A percentile compares a stretch with the other conserved stretches of the same genome.
Conservation (phyloP, 371 early-diverging fungal species). For the Zopfochytrium polystomum region DNA sequence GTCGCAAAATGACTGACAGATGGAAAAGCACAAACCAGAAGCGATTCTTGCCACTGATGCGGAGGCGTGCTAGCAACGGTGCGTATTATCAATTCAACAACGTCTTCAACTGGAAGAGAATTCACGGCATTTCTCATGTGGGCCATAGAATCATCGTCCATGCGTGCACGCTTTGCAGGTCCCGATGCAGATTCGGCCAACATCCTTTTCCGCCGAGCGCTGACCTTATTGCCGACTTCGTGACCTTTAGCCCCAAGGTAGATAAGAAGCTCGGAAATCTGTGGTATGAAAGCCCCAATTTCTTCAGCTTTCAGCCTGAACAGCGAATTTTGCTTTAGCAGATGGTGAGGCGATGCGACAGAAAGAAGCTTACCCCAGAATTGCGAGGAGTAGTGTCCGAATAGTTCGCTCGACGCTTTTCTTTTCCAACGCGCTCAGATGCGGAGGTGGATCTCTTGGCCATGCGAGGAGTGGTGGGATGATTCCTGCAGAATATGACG, state of each 20-base stretch:
- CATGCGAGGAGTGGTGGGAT: slow-evolving; percentile 21
- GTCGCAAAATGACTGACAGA: too few species aligned
- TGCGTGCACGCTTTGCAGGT: too few species aligned
- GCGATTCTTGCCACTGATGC: too few species aligned
- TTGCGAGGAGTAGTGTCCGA: slow-evolving; percentile 28
- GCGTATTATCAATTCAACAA: too few species aligned
- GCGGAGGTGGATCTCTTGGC: slow-evolving; percentile 8
- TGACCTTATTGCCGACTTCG: slow-evolving; percentile 21
- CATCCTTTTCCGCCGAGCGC: too few species aligned
- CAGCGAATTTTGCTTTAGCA: too few species aligned
- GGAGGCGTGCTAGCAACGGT: too few species aligned
- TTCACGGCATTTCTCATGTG: too few species aligned
- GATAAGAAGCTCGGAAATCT: slow-evolving; percentile 27
- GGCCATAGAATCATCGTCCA: too few species aligned
- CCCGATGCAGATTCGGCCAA: too few species aligned
- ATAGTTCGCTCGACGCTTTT: slow-evolving; percentile 36
- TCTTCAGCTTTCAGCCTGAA: slow-evolving; percentile 17
- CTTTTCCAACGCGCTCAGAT: slow-evolving; percentile 18
- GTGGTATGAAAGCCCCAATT: slow-evolving; percentile 12
- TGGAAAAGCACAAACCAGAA: too few species aligned
- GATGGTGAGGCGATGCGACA: slow-evolving; percentile 4
- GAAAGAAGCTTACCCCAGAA: slow-evolving; percentile 23
- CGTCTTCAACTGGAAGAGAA: too few species aligned
- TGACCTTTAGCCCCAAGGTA: slow-evolving; percentile 30
- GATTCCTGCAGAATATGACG: slow-evolving; percentile 18